Evolutionary conservation across 441 rosid species (phyloP), one percentile per base, ranked within the genome.

Genomic region (Viola pubescens): DNA sequence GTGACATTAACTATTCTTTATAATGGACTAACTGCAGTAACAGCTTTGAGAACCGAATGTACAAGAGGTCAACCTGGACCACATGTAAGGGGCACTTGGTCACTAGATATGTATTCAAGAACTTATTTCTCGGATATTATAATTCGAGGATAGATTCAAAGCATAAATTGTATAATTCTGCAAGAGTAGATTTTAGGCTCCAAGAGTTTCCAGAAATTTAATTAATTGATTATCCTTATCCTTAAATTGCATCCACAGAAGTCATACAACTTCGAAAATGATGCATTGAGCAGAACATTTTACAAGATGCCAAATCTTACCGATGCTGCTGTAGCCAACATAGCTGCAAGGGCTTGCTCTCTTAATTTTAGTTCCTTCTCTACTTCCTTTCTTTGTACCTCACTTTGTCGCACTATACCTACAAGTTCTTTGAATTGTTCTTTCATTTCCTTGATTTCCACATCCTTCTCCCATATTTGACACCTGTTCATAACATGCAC

Each of bases 351-450:
- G 52, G 84, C 88, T 73, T 90, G 94, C 64, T 90, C 97, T 64
- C 94, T 79, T 66, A 81, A 19, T 68, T 83, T 94, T 48, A 90
- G 75, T 73, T 94, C 99, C 76, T 85, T 85, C 70, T 86, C 96
- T 38, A 79, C 76, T 71, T 94, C 97, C 74, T 86, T 86, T 77
- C 88, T 85, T 61, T 67, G 80, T 43, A 72, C 13, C 74, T 94
- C 99, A 63, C 99, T 89, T 73, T 90, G 92, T 47, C 78, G 68
- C 66, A 88, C 52, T 66, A 90, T 67, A 49, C 81, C 76, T 44
- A 94, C 94, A 38, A 94, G 91, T 80, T 94, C 99, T 67, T 86
- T 86, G 45, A 90, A 74, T 66, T 90, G 96, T 70, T 88, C 97
- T 78, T 94, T 90, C 89, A 90, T 88, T 79, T 90, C 96, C 75